Conservation (phyloP, 2,329 filamentous ascomycete species). For the Fusarium sp. region DNA sequence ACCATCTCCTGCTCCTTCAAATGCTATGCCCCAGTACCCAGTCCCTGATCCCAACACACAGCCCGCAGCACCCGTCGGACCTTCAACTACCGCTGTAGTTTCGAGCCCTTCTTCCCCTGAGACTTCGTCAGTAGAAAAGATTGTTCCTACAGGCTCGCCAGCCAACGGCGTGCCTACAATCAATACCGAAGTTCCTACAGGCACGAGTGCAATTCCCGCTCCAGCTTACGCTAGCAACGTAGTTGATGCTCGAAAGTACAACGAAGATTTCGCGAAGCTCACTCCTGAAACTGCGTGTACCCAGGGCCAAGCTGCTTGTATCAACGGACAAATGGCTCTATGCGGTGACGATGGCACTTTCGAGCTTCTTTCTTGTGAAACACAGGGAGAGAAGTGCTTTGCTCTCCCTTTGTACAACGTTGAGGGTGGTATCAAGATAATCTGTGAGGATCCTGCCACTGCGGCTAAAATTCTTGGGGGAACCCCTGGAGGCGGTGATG, state of each 20-base stretch:
- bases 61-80: slow-evolving; percentile 1
- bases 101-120: slow-evolving; percentile 26
- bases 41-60: slow-evolving; percentile 14
- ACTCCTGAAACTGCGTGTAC: slow-evolving; percentile 60
- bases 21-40: slow-evolving; percentile 4
- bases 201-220: slow-evolving; percentile 55
- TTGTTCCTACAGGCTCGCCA: slow-evolving; percentile 43
- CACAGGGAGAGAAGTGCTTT: slow-evolving; percentile 55
- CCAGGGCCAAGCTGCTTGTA: slow-evolving; percentile 62
- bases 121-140: slow-evolving; percentile 12
- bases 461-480: slow-evolving; percentile 58
- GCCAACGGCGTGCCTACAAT: slow-evolving; percentile 57
- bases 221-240: slow-evolving; percentile 59
- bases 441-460: slow-evolving; percentile 56
- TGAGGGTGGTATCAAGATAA: slow-evolving; percentile 58
- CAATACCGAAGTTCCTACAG: slow-evolving; percentile 49
- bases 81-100: slow-evolving; percentile 12
- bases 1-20: slow-evolving; percentile 15
- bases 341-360: slow-evolving; percentile 59
- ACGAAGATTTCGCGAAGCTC: slow-evolving; percentile 58
- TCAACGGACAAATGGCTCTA: slow-evolving; percentile 60
- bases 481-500: slow-evolving; percentile 14
- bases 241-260: slow-evolving; percentile 57
- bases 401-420: slow-evolving; percentile 65
- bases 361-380: slow-evolving; percentile 51